These are phyloP conservation scores for Oligophagozyma castellii DNA, from an alignment of 1,139 yeast genomes.

Conservation along the genomic window DNA sequence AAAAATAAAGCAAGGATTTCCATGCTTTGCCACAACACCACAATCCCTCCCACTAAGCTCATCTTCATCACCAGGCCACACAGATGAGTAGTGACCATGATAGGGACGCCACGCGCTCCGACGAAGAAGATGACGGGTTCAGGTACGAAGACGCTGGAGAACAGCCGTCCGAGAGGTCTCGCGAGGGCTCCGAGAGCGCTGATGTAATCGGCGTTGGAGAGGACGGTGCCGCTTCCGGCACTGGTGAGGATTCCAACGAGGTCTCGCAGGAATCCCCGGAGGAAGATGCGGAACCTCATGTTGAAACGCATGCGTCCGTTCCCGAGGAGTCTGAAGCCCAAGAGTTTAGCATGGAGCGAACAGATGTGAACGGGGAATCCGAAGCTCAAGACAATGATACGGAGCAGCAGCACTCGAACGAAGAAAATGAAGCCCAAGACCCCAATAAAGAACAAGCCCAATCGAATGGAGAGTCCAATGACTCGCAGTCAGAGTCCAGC, in stretches of 20 bases:
- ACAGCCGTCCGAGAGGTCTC: too few species aligned
- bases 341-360: background rate
- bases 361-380: background rate
- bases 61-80: too few species aligned
- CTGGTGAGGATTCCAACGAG: constrained; percentile 3
- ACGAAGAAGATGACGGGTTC: too few species aligned
- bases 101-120: too few species aligned
- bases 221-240: background rate
- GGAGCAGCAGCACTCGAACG: constrained; percentile 1
- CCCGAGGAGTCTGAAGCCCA: constrained; percentile 4
- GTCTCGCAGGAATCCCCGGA: constrained; percentile 3
- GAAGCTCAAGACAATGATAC: constrained; percentile 5
- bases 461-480: background rate
- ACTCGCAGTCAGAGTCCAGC: background rate
- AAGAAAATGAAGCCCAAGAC: constrained; percentile 1
- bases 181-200: too few species aligned
- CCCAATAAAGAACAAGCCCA: background rate
- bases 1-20: too few species aligned
- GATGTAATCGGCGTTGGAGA: background rate
- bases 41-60: too few species aligned
- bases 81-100: too few species aligned
- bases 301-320: constrained; percentile 6
- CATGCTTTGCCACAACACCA: too few species aligned
- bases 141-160: too few species aligned
- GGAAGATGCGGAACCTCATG: constrained; percentile 6